These are phyloP conservation scores for Artomyces pyxidatus DNA, from an alignment of 768 basidiomycete genomes.

Conservation along the genomic window DNA sequence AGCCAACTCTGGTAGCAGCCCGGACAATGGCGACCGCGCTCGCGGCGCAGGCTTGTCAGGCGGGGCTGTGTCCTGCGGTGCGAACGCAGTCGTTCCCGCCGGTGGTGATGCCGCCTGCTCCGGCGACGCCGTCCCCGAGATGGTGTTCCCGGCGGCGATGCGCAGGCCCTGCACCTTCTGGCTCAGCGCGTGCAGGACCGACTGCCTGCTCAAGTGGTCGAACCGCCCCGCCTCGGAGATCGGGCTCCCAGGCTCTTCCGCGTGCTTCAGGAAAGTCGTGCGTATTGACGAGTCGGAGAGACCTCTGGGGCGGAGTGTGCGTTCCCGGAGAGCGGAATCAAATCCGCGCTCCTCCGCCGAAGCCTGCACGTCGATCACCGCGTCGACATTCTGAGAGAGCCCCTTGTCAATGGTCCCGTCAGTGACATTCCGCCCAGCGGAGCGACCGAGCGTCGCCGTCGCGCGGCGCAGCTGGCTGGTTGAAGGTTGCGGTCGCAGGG, in stretches of 20 bases:
- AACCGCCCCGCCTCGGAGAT: not conserved
- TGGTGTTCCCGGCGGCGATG: constrained; percentile 22
- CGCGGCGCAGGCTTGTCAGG: constrained; percentile 17
- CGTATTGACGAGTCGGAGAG: constrained; percentile 91
- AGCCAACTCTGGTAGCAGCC: constrained; percentile 26
- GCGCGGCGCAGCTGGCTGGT: constrained; percentile 6
- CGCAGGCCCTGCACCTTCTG: constrained; percentile 25
- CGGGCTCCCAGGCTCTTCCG: constrained; percentile 21
- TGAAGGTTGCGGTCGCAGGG: not conserved
- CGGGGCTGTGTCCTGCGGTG: constrained; percentile 8
- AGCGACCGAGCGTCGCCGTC: constrained; percentile 10
- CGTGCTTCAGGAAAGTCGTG: constrained; percentile 66
- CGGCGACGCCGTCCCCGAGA: constrained; percentile 17
- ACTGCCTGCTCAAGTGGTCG: constrained; percentile 17
- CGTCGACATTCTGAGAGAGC: constrained; percentile 13
- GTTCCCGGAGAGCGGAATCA: constrained; percentile 47
- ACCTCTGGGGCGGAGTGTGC: constrained; percentile 68
- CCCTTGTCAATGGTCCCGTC: not conserved
- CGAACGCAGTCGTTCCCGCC: not conserved
- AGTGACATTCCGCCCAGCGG: not conserved
- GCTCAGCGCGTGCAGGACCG: constrained; percentile 26
- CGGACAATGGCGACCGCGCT: constrained; percentile 17
- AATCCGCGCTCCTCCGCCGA: constrained; percentile 38
- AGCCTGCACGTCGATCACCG: constrained; percentile 21
- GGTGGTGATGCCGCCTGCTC: constrained; percentile 7